A percentile compares a stretch with the other conserved stretches of the same genome.
Evolutionary conservation across 2,329 filamentous ascomycete genomes (phyloP).

Genomic region (Sporothrix curviconia): DNA sequence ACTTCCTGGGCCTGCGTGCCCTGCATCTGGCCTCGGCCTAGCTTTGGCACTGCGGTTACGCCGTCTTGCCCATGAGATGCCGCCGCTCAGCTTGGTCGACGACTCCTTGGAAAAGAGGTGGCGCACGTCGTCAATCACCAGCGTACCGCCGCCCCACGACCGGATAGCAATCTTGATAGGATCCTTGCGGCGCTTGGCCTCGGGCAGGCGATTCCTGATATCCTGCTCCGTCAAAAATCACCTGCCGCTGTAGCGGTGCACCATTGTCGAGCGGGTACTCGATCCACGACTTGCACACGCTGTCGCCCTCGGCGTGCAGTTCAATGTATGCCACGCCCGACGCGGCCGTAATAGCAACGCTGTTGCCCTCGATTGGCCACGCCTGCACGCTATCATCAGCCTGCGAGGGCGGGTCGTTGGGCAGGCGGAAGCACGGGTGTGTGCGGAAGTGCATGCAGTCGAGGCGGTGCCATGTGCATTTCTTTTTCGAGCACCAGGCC

Average conservation of each 20-base stretch:
- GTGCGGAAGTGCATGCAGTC: slow-evolving; percentile 83
- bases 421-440: slow-evolving; percentile 83
- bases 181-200: slow-evolving; percentile 61
- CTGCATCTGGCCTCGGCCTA: slow-evolving; percentile 67
- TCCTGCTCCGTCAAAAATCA: slow-evolving; percentile 70
- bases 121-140: slow-evolving; percentile 71
- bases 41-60: slow-evolving; percentile 69
- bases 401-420: slow-evolving; percentile 57
- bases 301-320: slow-evolving; percentile 72
- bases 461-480: slow-evolving; percentile 86
- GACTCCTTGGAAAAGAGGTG: slow-evolving; percentile 65
- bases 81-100: slow-evolving; percentile 67
- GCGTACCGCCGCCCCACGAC: slow-evolving; percentile 66
- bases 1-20: slow-evolving; percentile 65
- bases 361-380: slow-evolving; percentile 74
- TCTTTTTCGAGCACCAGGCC: slow-evolving; percentile 67
- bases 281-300: slow-evolving; percentile 71
- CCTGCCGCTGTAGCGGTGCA: slow-evolving; percentile 57
- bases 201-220: slow-evolving; percentile 63
- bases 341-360: slow-evolving; percentile 68
- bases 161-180: slow-evolving; percentile 63
- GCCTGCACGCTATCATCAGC: slow-evolving; percentile 75
- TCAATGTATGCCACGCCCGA: slow-evolving; percentile 83
- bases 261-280: slow-evolving; percentile 65
- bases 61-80: slow-evolving; percentile 55